Percentiles rank a stretch among this genome's conserved stretches.
Evolutionary conservation across 257 asterid genomes (phyloP).

Genomic region (Asclepias syriaca): DNA sequence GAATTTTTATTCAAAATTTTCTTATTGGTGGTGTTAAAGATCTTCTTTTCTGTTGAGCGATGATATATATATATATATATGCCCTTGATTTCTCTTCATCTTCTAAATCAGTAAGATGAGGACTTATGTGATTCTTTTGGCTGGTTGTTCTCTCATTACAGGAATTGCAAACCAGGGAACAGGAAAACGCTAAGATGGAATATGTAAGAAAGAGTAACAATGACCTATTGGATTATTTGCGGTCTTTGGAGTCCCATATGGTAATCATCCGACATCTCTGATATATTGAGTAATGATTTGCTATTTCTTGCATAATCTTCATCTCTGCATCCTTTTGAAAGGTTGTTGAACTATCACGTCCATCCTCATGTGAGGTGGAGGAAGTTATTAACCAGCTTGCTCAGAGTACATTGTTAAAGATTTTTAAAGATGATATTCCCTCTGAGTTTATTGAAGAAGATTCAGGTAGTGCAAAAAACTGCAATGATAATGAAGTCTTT

Average conservation of each 20-base stretch:
- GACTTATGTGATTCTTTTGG: not conserved
- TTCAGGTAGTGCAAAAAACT: constrained; percentile 29
- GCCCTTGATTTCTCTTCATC: not conserved
- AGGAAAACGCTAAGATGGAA: constrained; percentile 62
- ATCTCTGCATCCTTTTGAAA: constrained; percentile 23
- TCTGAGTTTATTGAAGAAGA: constrained; percentile 28
- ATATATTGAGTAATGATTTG: not conserved
- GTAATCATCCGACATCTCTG: constrained; percentile 35
- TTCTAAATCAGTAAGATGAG: not conserved
- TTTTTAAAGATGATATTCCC: constrained; percentile 52
- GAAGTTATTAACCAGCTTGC: constrained; percentile 88
- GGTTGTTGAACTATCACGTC: constrained; percentile 81
- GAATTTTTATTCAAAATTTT: not conserved
- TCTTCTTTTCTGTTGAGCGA: not conserved
- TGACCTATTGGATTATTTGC: constrained; percentile 71
- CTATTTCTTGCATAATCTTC: not conserved
- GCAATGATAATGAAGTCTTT: constrained; percentile 24
- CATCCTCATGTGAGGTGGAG: constrained; percentile 88
- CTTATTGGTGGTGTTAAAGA: not conserved
- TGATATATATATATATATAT: not conserved
- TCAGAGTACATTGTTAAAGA: constrained; percentile 51
- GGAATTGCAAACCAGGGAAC: constrained; percentile 63
- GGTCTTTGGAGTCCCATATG: constrained; percentile 89
- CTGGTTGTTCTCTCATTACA: constrained; percentile 24
- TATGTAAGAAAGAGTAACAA: constrained; percentile 50